Evolutionary conservation across 768 basidiomycete genomes (phyloP).

Genomic region (Coprinopsis marcescibilis): DNA sequence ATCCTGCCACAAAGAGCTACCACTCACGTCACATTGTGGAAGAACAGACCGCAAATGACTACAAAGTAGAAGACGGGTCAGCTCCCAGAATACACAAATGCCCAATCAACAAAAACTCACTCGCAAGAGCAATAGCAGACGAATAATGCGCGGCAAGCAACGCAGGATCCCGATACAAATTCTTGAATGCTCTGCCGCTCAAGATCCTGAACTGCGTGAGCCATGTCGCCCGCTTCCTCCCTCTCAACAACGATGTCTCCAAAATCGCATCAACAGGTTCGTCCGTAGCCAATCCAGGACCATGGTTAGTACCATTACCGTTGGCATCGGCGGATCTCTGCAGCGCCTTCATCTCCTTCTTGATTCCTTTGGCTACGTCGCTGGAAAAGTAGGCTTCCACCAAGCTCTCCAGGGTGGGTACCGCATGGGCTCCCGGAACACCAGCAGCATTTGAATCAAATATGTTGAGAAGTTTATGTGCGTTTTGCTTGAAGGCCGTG

Average conservation of each 20-base stretch:
- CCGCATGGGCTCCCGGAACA: slow-evolving; percentile 23
- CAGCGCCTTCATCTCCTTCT: slow-evolving; percentile 52
- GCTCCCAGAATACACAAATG: slow-evolving; percentile 2
- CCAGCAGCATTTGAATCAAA: slow-evolving; percentile 30
- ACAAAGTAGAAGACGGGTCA: slow-evolving; percentile 6
- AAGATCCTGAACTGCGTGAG: slow-evolving; percentile 89
- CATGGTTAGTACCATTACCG: slow-evolving; percentile 19
- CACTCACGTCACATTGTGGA: slow-evolving; percentile 73
- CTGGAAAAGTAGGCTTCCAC: slow-evolving; percentile 68
- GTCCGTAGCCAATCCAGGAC: slow-evolving; percentile 23
- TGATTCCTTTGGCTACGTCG: slow-evolving; percentile 55
- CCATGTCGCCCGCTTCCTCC: slow-evolving; percentile 78
- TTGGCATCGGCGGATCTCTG: slow-evolving; percentile 25
- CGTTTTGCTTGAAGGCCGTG: slow-evolving; percentile 59
- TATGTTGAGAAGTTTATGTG: slow-evolving; percentile 65
- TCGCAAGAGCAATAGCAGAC: slow-evolving; percentile 75
- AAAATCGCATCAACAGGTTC: slow-evolving; percentile 61
- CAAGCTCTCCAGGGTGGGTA: slow-evolving; percentile 63
- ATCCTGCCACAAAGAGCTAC: background rate
- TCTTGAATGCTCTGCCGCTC: slow-evolving; percentile 97
- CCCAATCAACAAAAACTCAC: slow-evolving; percentile 40
- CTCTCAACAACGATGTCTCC: slow-evolving; percentile 64
- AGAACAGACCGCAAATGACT: slow-evolving; percentile 94
- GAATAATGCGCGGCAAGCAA: slow-evolving; percentile 87
- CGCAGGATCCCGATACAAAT: slow-evolving; percentile 91